These are phyloP conservation scores for Solanum pennellii DNA, from an alignment of 257 asterid genomes.

Conservation along the genomic window DNA sequence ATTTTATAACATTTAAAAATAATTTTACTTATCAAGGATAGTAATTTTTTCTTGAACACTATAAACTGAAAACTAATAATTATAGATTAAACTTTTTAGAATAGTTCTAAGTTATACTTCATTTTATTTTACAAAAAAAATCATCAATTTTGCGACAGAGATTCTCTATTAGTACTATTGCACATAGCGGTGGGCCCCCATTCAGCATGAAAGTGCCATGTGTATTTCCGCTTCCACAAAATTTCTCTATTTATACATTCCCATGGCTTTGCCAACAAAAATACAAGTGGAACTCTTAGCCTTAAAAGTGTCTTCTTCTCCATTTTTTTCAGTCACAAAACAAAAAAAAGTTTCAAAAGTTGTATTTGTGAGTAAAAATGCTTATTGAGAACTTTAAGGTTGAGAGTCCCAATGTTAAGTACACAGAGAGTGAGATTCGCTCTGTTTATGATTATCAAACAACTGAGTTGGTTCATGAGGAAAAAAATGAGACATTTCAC, in stretches of 20 bases:
- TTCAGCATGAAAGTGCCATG: constrained; percentile 3
- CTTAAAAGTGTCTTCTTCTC: not conserved
- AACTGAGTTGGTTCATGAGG: constrained; percentile 86
- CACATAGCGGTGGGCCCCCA: not conserved
- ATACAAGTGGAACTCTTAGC: not conserved
- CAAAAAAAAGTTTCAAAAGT: not conserved
- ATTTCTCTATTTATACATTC: not conserved
- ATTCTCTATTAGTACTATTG: not conserved
- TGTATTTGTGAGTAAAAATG: constrained; percentile 23
- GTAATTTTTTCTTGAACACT: too few relatives aligned
- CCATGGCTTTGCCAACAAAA: not conserved
- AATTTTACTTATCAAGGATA: too few relatives aligned
- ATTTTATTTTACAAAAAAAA: too few relatives aligned
- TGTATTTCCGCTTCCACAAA: not conserved
- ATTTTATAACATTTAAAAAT: too few relatives aligned
- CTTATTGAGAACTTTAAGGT: constrained; percentile 85
- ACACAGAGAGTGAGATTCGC: constrained; percentile 67
- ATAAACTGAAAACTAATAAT: too few relatives aligned
- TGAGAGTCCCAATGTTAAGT: constrained; percentile 83
- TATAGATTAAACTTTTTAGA: too few relatives aligned
- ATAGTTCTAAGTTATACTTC: too few relatives aligned
- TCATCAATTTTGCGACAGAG: constrained; percentile 6
- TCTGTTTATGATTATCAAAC: constrained; percentile 80
- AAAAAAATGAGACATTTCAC: constrained; percentile 55
- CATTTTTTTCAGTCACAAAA: not conserved